Percentiles rank a stretch among this genome's conserved stretches.
Conservation (phyloP, 805 yeast species). For the Starmerella etchellsii region DNA sequence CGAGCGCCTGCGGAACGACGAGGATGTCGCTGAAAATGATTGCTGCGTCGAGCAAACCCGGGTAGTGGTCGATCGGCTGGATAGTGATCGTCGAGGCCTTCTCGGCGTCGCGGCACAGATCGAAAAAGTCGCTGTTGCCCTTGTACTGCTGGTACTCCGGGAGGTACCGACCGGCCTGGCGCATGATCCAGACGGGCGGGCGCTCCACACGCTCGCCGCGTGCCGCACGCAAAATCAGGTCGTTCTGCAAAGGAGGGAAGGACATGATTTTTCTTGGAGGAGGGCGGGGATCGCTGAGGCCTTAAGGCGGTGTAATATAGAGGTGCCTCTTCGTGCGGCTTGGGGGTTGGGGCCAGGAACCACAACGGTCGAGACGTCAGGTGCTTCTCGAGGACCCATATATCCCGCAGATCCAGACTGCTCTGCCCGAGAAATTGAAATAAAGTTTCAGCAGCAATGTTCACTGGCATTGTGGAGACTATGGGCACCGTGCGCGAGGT, state of each 20-base stretch:
- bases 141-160: slow-evolving; percentile 89
- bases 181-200: slow-evolving; percentile 62
- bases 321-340: no score
- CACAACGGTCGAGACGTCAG: no score
- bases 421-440: no score
- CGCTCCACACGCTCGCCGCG: slow-evolving; percentile 81
- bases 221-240: slow-evolving; percentile 83
- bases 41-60: slow-evolving; percentile 89
- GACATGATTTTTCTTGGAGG: background rate
- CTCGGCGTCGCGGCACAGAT: slow-evolving; percentile 90
- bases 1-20: slow-evolving; percentile 97
- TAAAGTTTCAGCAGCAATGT: slow-evolving; percentile 38
- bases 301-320: no score
- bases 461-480: slow-evolving; percentile 84
- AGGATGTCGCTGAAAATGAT: slow-evolving; percentile 90
- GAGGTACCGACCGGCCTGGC: slow-evolving; percentile 25
- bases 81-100: slow-evolving; percentile 87
- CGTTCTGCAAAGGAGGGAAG: slow-evolving; percentile 65
- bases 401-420: no score
- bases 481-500: slow-evolving; percentile 53
- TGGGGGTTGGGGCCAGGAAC: no score
- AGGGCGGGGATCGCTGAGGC: background rate
- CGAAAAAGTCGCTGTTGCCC: slow-evolving; percentile 77
- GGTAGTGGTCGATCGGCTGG: slow-evolving; percentile 84
- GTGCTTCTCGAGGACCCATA: no score